Evolutionary conservation across 2,329 filamentous ascomycete genomes (phyloP).

Genomic region (Arthroderma sp.): DNA sequence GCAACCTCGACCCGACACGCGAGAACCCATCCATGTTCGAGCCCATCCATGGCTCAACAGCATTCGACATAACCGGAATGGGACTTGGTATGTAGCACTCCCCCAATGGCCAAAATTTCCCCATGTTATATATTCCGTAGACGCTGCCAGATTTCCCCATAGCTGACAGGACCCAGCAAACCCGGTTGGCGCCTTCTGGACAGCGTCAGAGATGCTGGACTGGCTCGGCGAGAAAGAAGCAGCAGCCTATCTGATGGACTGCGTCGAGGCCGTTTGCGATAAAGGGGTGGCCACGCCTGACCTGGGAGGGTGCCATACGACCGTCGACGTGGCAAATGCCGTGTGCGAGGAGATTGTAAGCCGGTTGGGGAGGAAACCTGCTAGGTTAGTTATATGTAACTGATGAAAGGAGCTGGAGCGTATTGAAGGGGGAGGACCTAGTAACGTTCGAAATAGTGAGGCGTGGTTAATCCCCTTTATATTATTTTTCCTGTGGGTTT

Average conservation of each 20-base stretch:
- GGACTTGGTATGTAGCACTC: slow-evolving; percentile 31
- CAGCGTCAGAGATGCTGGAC: slow-evolving; percentile 54
- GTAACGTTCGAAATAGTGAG: neutral
- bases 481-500: too few species aligned
- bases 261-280: slow-evolving; percentile 50
- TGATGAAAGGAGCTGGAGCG: neutral
- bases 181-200: slow-evolving; percentile 57
- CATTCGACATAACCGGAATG: slow-evolving; percentile 53
- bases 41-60: slow-evolving; percentile 52
- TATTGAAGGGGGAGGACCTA: neutral
- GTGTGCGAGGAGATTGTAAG: slow-evolving; percentile 42
- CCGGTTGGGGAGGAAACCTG: slow-evolving; percentile 8
- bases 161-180: slow-evolving; percentile 36
- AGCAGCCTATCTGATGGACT: slow-evolving; percentile 45
- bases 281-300: slow-evolving; percentile 46
- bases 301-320: slow-evolving; percentile 46
- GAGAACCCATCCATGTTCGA: slow-evolving; percentile 52
- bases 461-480: neutral
- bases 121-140: neutral
- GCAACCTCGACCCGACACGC: slow-evolving; percentile 53
- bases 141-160: neutral
- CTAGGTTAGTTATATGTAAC: too few species aligned
- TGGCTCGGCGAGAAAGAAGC: slow-evolving; percentile 51
- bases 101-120: neutral
- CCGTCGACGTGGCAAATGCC: slow-evolving; percentile 48